These are phyloP conservation scores for Lizonia empirigonia DNA, from an alignment of 2,329 filamentous ascomycete species.

Conservation along the genomic window DNA sequence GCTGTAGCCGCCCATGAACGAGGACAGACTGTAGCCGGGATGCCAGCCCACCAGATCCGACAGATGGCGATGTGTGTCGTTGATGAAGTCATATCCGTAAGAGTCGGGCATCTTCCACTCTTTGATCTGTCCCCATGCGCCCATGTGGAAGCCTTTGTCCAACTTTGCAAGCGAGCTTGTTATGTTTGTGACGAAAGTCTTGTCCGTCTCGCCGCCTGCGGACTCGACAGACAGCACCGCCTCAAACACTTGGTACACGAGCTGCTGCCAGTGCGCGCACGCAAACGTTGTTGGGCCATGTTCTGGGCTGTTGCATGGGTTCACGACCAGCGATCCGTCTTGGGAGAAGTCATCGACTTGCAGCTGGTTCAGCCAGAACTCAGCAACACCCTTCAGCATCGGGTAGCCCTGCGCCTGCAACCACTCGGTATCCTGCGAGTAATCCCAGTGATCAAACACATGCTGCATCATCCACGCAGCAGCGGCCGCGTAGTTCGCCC, in stretches of 20 bases:
- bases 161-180: conserved; percentile 52
- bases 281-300: conserved; percentile 59
- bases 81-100: conserved; percentile 49
- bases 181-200: conserved; percentile 47
- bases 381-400: conserved; percentile 58
- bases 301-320: conserved; percentile 65
- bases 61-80: conserved; percentile 59
- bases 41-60: conserved; percentile 63
- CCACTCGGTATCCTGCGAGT: conserved; percentile 57
- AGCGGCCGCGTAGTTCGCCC: conserved; percentile 54
- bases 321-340: conserved; percentile 61
- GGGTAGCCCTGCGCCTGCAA: conserved; percentile 56
- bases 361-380: conserved; percentile 64
- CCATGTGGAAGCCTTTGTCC: conserved; percentile 59
- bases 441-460: conserved; percentile 63
- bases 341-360: conserved; percentile 57
- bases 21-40: conserved; percentile 59
- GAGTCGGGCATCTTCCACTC: conserved; percentile 57
- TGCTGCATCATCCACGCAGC: conserved; percentile 67
- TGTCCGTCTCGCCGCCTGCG: conserved; percentile 28
- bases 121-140: conserved; percentile 53
- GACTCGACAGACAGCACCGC: conserved; percentile 27
- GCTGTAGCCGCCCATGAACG: conserved; percentile 48
- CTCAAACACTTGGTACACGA: conserved; percentile 52
- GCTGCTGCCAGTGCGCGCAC: conserved; percentile 61